Evolutionary conservation across 441 rosid genomes (phyloP).

Genomic region (Erysimum pusillum): DNA sequence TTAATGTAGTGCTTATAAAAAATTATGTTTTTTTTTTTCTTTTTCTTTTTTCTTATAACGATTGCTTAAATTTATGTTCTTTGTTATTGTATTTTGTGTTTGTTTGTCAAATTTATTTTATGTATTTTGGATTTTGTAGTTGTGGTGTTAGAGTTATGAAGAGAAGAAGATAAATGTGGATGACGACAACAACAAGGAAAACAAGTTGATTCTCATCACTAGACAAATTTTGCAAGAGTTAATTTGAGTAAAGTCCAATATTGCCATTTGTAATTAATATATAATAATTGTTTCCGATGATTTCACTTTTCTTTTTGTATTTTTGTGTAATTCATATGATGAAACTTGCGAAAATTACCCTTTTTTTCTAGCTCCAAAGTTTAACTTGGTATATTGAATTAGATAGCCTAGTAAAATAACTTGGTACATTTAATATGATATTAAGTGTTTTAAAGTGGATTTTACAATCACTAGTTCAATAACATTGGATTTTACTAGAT

Average conservation of each 20-base stretch:
- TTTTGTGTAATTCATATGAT: constrained; percentile 5
- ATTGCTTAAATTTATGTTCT: neutral
- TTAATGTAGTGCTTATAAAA: neutral
- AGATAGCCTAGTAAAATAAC: neutral
- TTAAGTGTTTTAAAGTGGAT: too few relatives aligned
- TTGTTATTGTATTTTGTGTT: neutral
- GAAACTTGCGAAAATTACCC: neutral
- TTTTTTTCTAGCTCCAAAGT: neutral
- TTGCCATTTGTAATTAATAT: constrained; percentile 27
- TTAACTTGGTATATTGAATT: neutral
- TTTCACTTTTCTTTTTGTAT: neutral
- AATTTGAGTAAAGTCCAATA: neutral
- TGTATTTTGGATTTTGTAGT: constrained; percentile 32
- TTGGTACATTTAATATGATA: too few relatives aligned
- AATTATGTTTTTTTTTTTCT: neutral
- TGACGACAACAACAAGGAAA: constrained; percentile 13
- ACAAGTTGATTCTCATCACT: constrained; percentile 7
- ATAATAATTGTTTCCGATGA: neutral
- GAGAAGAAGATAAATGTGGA: constrained; percentile 14
- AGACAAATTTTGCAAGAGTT: constrained; percentile 3
- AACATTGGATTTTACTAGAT: too few relatives aligned
- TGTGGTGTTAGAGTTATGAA: constrained; percentile 48
- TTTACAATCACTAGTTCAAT: too few relatives aligned
- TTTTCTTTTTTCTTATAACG: too few relatives aligned
- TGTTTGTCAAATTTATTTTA: neutral